Evolutionary conservation across 371 early-diverging fungal genomes (phyloP), one percentile per base, ranked within the genome.

Genomic region (Mucor ambiguus): DNA sequence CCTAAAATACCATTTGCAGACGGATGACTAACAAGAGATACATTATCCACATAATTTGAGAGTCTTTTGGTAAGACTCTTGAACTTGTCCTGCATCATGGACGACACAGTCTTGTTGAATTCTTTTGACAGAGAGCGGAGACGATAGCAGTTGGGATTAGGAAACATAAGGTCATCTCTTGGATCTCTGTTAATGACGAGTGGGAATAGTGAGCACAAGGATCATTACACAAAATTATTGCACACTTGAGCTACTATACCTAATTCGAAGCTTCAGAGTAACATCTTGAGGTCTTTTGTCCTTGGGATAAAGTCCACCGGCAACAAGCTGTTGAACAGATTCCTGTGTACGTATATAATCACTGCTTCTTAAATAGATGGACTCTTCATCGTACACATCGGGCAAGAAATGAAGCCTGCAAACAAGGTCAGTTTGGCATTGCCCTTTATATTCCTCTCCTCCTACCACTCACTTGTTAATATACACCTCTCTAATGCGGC

Each of bases 341-440:
- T 93, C 93, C 63, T 90, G 81, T 5, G 94, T 87, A 54, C 94
- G 86, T 5, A 84, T 71, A 68, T 88, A 93, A 55, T 87, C 89
- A 8, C 89, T 87, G 58, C 85, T 83, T 58, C 93, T 85, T 49
- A 94, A 74, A 60, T 87, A 88, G 20, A 90, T 67, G 0, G 72
- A 49, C 16, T 76, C 60, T n/a, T 73, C 73, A 59, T 83, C 78
- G 59, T 75, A 77, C 0, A 66, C 52, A 32, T 79, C 79, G 10
- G 83, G 81, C 35, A 83, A 64, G 61, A 74, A 83, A 14, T 80
- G 64, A 12, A 80, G 68, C 54, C 80, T 81, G 63, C 28, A 8
- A n/a, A n/a, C n/a, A n/a, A n/a, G n/a, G n/a, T n/a, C n/a, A n/a
- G n/a, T n/a, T n/a, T n/a, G n/a, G n/a, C 44, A 43, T 0, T n/a